Conservation (phyloP, 805 yeast genomes). For the Ogataea glucozyma region DNA sequence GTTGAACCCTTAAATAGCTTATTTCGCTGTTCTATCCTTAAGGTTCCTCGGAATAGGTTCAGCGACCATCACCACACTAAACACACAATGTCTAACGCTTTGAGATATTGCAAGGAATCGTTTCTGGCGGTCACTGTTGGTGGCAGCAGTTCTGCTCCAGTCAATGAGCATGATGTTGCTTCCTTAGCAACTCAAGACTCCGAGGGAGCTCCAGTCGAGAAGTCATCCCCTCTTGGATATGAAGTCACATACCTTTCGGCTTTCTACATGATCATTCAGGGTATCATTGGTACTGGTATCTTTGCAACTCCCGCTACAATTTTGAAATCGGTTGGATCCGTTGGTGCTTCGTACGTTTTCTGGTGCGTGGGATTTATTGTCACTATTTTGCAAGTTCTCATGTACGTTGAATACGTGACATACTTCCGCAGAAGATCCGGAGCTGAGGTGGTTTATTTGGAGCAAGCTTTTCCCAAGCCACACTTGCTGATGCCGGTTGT, state of each 20-base stretch:
- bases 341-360: conserved; percentile 45
- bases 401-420: conserved; percentile 44
- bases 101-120: background rate
- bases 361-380: conserved; percentile 45
- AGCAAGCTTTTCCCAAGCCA: conserved; percentile 68
- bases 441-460: conserved; percentile 82
- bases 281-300: conserved; percentile 77
- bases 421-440: conserved; percentile 65
- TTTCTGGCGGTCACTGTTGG: background rate
- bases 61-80: too few species aligned
- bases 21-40: too few species aligned
- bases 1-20: too few species aligned
- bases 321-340: conserved; percentile 42
- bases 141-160: background rate
- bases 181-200: conserved; percentile 16
- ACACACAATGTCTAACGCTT: conserved; percentile 1
- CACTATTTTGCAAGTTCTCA: conserved; percentile 38
- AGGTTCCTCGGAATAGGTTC: too few species aligned
- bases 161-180: background rate
- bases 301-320: conserved; percentile 69
- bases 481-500: conserved; percentile 63
- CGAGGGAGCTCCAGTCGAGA: conserved; percentile 45
- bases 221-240: conserved; percentile 33
- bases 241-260: conserved; percentile 45
- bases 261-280: conserved; percentile 62